A percentile compares a stretch with the other conserved stretches of the same genome.
phyloP scores from a whole-genome alignment of 306 rosid species.

The Vigna unguiculata region DNA sequence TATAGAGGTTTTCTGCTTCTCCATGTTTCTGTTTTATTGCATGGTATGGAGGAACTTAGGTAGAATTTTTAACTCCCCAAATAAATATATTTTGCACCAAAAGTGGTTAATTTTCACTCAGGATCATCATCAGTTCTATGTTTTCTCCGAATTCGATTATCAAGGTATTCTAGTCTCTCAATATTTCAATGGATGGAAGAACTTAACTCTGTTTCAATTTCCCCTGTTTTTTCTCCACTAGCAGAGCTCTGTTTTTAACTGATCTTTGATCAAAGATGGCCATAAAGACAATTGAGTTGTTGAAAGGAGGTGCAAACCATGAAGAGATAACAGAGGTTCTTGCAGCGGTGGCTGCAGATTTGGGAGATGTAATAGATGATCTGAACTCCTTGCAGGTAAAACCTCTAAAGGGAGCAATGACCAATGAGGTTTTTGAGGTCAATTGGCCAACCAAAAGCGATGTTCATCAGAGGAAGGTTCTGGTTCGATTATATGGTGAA shows the following conservation, averaged over 20 bases:
- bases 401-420: constrained; percentile 80
- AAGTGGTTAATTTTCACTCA: neutral
- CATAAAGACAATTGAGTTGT: constrained; percentile 55
- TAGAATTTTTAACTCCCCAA: neutral
- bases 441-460: constrained; percentile 60
- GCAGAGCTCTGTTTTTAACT: constrained; percentile 8
- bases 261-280: constrained; percentile 53
- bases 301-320: constrained; percentile 49
- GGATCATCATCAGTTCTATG: constrained; percentile 12
- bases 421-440: constrained; percentile 73
- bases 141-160: constrained; percentile 8
- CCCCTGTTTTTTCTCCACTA: constrained; percentile 18
- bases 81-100: neutral
- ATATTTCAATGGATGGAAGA: neutral
- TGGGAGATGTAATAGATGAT: constrained; percentile 78
- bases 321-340: constrained; percentile 73
- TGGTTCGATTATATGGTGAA: constrained; percentile 77
- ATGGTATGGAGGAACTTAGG: neutral
- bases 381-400: constrained; percentile 56
- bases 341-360: constrained; percentile 59
- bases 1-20: neutral
- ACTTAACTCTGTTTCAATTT: constrained; percentile 26
- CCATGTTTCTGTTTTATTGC: neutral
- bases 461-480: constrained; percentile 53
- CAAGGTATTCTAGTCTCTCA: neutral